Evolutionary conservation across 108 stramenopile genomes (phyloP).

Genomic region (Fragilaria crotonensis): DNA sequence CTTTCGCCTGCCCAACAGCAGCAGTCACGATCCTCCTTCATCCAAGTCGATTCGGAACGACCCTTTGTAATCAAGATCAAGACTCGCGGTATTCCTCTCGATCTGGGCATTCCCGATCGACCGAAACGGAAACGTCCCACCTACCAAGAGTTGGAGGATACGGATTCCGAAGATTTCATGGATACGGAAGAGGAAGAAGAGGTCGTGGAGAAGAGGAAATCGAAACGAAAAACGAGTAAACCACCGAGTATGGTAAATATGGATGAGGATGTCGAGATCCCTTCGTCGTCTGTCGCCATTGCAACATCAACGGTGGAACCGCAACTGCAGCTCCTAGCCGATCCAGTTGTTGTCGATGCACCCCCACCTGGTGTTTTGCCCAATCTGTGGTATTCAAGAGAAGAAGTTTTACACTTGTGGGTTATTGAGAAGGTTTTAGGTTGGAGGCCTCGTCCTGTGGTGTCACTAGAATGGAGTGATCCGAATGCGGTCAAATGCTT

Average conservation of each 20-base stretch:
- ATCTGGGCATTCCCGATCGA: slow-evolving; percentile 22
- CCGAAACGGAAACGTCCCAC: slow-evolving; percentile 36
- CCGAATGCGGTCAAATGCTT: not conserved
- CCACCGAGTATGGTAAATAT: not conserved
- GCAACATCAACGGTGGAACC: too few relatives aligned
- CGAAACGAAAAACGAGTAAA: not conserved
- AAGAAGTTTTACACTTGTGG: slow-evolving; percentile 60
- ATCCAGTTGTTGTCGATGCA: slow-evolving; percentile 31
- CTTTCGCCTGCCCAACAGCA: not conserved
- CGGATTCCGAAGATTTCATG: slow-evolving; percentile 54
- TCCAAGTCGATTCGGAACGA: slow-evolving; percentile 15
- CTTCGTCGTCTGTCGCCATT: not conserved
- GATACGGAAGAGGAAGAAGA: slow-evolving; percentile 20
- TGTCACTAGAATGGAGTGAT: slow-evolving; percentile 32
- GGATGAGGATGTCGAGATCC: not conserved
- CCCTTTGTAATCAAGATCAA: slow-evolving; percentile 37
- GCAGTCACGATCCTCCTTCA: not conserved
- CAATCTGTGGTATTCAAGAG: slow-evolving; percentile 78
- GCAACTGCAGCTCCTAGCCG: too few relatives aligned
- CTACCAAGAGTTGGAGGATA: slow-evolving; percentile 50
- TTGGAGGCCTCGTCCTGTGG: slow-evolving; percentile 59
- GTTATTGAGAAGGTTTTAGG: slow-evolving; percentile 77
- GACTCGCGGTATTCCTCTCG: slow-evolving; percentile 16
- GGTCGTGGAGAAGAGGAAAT: slow-evolving; percentile 3
- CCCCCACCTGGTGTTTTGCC: slow-evolving; percentile 60